A percentile compares a stretch with the other conserved stretches of the same genome.
Evolutionary conservation across 805 yeast genomes (phyloP).

Genomic region (Isabelozyma heimii): DNA sequence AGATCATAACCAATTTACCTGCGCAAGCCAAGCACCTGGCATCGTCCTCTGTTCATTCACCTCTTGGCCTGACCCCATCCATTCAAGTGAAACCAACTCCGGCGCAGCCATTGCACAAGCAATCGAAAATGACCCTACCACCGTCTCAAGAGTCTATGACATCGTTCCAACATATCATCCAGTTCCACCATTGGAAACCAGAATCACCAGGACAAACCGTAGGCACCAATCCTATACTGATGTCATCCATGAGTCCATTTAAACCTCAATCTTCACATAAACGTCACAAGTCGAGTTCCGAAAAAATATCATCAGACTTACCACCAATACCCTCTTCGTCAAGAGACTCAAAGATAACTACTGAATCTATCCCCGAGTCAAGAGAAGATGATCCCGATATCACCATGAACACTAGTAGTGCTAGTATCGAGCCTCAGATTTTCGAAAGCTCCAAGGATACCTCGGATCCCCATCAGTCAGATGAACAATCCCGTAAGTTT

Average conservation of each 20-base stretch:
- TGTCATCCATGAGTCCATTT: no score
- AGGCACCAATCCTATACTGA: no score
- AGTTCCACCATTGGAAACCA: slow-evolving; percentile 59
- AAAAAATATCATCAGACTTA: slow-evolving; percentile 13
- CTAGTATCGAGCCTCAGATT: background rate
- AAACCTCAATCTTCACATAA: slow-evolving; percentile 21
- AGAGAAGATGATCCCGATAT: slow-evolving; percentile 8
- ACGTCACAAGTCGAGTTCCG: slow-evolving; percentile 32
- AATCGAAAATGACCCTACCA: slow-evolving; percentile 12
- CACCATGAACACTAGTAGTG: slow-evolving; percentile 11
- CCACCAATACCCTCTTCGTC: slow-evolving; percentile 8
- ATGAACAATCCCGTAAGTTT: no score
- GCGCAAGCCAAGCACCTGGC: background rate
- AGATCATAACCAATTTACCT: slow-evolving; percentile 3
- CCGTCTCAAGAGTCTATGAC: slow-evolving; percentile 45
- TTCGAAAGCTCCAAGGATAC: no score
- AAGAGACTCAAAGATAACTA: slow-evolving; percentile 17
- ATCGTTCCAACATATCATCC: slow-evolving; percentile 49
- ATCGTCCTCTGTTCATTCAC: slow-evolving; percentile 9
- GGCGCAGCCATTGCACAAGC: slow-evolving; percentile 39
- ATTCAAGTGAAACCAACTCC: slow-evolving; percentile 43
- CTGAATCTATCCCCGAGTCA: background rate
- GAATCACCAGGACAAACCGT: slow-evolving; percentile 12
- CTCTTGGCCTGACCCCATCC: slow-evolving; percentile 26
- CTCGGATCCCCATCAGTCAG: no score